Base-by-base conservation (phyloP, 2,329 filamentous ascomycete species). In the Colletotrichum liaoningense region DNA sequence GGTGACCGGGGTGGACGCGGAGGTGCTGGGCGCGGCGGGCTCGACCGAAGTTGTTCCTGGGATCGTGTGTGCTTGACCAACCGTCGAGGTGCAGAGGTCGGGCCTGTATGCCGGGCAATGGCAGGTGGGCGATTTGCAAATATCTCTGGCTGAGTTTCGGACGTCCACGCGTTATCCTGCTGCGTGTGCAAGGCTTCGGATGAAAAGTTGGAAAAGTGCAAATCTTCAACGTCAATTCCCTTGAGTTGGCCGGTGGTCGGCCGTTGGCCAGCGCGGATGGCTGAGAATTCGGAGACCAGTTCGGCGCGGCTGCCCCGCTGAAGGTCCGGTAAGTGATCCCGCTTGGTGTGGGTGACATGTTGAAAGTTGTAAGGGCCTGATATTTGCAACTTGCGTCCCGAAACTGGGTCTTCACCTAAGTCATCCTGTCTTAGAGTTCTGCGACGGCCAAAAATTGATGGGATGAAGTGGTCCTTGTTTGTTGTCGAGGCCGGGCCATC, bases 321-420 rank as follows among this genome's bases (percentile, higher is more conserved):
- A 7, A 86, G 74, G 68, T 82, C 83, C 4, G 85, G 80, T 3
- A 87, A 72, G 63, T 87, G 83, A 35, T 90, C 86, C 59, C 86
- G 87, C 14, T 86, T 83, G 14, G 88, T 90, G 78, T 92, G 90
- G 4, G 88, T 87, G 42, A 93, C 85, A 79, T 93, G 91, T 78
- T 92, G 90, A 74, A 93, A 93, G 82, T 92, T 92, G 81, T 91
- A 92, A 3, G 91, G 91, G 1, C 84, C 87, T 1, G 91, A 93
- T 67, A 93, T 93, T 67, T 87, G 86, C 63, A 87, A 78, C 74
- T 84, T 87, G 77, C 81, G 87, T 78, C 5, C 78, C 58, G 73
- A 19, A n/a, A 66, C 28, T 33, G 63, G 65, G 46, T 75, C 72
- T 16, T 74, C 75, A 67, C 49, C 73, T 58, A 73, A 22, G 56